Percentiles rank a stretch among this genome's conserved stretches.
Evolutionary conservation across 306 rosid genomes (phyloP).

Genomic region (Prunus dulcis): DNA sequence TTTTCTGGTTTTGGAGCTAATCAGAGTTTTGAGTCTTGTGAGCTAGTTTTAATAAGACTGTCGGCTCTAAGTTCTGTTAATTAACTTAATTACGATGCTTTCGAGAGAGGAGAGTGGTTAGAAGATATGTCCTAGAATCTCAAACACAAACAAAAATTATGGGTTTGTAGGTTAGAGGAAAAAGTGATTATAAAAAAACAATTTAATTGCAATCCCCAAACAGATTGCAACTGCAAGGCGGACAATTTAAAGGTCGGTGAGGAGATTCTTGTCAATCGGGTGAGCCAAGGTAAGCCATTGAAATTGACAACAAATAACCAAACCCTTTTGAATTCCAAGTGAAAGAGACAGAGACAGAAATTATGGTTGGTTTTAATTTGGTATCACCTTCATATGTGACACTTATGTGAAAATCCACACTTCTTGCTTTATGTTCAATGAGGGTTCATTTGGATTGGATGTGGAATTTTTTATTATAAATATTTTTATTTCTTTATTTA

Average conservation of each 20-base stretch:
- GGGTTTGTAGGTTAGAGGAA: background rate
- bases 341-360: background rate
- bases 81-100: conserved; percentile 17
- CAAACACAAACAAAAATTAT: background rate
- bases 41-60: background rate
- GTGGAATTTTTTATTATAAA: background rate
- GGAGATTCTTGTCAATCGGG: background rate
- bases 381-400: background rate
- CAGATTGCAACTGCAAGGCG: background rate
- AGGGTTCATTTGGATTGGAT: background rate
- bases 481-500: too few species aligned
- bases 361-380: background rate
- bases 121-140: background rate
- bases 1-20: background rate
- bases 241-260: background rate
- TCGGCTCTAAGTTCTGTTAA: conserved; percentile 1
- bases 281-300: background rate
- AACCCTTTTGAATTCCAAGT: background rate
- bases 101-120: background rate
- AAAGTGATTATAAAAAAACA: background rate
- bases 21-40: background rate
- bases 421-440: background rate
- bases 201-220: background rate
- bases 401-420: background rate
- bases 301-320: background rate